Conservation (phyloP, 768 basidiomycete species). For the Boletus sensibilis region DNA sequence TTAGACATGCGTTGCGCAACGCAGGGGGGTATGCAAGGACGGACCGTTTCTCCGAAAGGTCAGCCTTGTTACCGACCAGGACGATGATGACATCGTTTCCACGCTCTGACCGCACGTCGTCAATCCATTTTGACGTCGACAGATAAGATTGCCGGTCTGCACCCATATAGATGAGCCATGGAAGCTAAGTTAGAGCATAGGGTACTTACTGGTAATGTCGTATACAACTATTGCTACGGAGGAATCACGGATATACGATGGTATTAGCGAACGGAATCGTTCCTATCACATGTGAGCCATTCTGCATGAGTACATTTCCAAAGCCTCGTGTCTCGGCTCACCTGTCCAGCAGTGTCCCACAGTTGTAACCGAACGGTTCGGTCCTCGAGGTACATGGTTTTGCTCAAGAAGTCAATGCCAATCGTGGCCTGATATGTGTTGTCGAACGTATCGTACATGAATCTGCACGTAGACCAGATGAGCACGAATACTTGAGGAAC, state of each 20-base stretch:
- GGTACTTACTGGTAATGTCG: slow-evolving; percentile 89
- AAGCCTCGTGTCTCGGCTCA: slow-evolving; percentile 29
- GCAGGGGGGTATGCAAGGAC: slow-evolving; percentile 25
- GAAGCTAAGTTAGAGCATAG: neutral
- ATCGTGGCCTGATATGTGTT: slow-evolving; percentile 98
- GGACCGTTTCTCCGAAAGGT: slow-evolving; percentile 96
- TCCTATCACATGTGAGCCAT: slow-evolving; percentile 52
- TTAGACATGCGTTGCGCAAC: slow-evolving; percentile 4
- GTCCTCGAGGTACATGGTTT: slow-evolving; percentile 99
- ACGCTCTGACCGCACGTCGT: slow-evolving; percentile 95
- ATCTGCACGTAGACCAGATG: slow-evolving; percentile 46
- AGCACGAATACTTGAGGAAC: neutral
- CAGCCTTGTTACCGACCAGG: slow-evolving; percentile 97
- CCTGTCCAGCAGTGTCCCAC: slow-evolving; percentile 98
- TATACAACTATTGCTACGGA: slow-evolving; percentile 99
- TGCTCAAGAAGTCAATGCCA: slow-evolving; percentile 98
- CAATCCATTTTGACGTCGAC: slow-evolving; percentile 99
- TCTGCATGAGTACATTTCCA: slow-evolving; percentile 1
- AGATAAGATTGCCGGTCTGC: slow-evolving; percentile 96
- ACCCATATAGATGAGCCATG: slow-evolving; percentile 4
- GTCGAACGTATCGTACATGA: slow-evolving; percentile 99
- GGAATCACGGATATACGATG: slow-evolving; percentile 98
- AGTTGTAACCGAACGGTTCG: slow-evolving; percentile 95
- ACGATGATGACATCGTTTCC: slow-evolving; percentile 99
- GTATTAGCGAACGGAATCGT: slow-evolving; percentile 95